These are phyloP conservation scores for Diaporthe longicolla DNA, from an alignment of 2,329 filamentous ascomycete genomes.

Conservation along the genomic window DNA sequence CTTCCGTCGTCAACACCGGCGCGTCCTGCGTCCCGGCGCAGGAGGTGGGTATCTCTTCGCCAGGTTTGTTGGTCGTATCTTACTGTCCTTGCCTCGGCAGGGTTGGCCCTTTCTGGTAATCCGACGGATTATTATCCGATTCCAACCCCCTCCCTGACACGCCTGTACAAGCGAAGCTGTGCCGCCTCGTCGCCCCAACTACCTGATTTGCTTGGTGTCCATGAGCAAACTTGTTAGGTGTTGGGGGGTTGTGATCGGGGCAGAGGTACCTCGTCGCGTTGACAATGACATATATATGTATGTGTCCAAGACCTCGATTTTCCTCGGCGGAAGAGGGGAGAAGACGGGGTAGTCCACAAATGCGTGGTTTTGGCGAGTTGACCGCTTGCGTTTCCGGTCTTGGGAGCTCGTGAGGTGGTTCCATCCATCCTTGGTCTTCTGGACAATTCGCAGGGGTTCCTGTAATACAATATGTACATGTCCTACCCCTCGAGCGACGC, in stretches of 20 bases:
- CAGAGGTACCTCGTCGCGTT: not conserved
- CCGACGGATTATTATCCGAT: slow-evolving; percentile 29
- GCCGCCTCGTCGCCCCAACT: slow-evolving; percentile 3
- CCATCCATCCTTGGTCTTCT: slow-evolving; percentile 22
- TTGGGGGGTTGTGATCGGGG: not conserved
- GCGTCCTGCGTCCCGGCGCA: slow-evolving; percentile 11
- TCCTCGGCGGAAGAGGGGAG: slow-evolving; percentile 3
- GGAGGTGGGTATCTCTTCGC: slow-evolving; percentile 4
- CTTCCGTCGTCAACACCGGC: slow-evolving; percentile 8
- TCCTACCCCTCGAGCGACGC: not conserved
- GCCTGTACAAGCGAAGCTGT: not conserved
- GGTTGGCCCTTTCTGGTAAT: slow-evolving; percentile 17
- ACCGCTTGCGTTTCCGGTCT: slow-evolving; percentile 10
- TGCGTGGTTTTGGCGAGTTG: not conserved
- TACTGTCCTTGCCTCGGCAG: slow-evolving; percentile 7
- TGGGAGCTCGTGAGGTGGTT: slow-evolving; percentile 10
- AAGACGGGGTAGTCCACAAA: not conserved
- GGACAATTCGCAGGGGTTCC: not conserved
- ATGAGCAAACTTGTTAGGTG: not conserved
- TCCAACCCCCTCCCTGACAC: slow-evolving; percentile 9
- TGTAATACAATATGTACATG: not conserved
- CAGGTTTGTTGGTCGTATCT: not conserved
- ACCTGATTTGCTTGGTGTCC: not conserved
- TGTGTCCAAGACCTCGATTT: slow-evolving; percentile 11
- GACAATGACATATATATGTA: slow-evolving; percentile 14